Evolutionary conservation across 2,329 filamentous ascomycete genomes (phyloP).

Genomic region (Tolypocladium inflatum): DNA sequence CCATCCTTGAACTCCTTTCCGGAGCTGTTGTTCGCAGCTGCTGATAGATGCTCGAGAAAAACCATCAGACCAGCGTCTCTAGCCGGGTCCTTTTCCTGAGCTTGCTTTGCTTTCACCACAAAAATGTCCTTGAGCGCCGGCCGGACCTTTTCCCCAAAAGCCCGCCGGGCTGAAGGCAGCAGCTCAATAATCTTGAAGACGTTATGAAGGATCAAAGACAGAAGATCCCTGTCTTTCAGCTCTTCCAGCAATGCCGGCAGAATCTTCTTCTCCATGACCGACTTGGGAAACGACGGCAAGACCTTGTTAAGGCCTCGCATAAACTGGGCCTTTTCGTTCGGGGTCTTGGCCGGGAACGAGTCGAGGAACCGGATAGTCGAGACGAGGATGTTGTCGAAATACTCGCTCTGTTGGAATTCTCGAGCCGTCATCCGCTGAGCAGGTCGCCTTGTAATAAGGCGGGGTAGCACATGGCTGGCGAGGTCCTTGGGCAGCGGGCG

Average conservation of each 20-base stretch:
- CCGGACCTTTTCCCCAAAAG: conserved; percentile 80
- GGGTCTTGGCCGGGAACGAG: conserved; percentile 80
- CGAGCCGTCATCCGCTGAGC: conserved; percentile 79
- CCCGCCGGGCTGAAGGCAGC: conserved; percentile 65
- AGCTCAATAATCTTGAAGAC: conserved; percentile 81
- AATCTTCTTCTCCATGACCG: conserved; percentile 90
- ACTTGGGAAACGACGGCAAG: conserved; percentile 82
- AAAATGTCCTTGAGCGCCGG: conserved; percentile 80
- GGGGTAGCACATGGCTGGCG: conserved; percentile 64
- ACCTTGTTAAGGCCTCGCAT: conserved; percentile 82
- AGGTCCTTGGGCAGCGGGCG: conserved; percentile 74
- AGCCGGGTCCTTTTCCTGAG: conserved; percentile 65
- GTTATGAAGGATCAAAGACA: conserved; percentile 81
- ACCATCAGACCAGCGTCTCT: conserved; percentile 90
- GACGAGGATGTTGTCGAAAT: conserved; percentile 94
- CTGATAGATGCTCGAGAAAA: conserved; percentile 70
- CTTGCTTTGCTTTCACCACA: conserved; percentile 46
- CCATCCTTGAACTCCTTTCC: conserved; percentile 94
- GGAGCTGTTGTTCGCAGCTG: conserved; percentile 70
- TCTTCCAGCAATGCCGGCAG: conserved; percentile 84
- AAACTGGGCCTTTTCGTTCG: conserved; percentile 84
- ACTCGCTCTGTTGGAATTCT: conserved; percentile 91
- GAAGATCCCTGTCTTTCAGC: conserved; percentile 80
- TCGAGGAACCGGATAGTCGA: conserved; percentile 95
- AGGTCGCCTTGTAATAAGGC: conserved; percentile 77